phyloP scores from a whole-genome alignment of 768 basidiomycete species.

The Leucogyrophana mollusca region DNA sequence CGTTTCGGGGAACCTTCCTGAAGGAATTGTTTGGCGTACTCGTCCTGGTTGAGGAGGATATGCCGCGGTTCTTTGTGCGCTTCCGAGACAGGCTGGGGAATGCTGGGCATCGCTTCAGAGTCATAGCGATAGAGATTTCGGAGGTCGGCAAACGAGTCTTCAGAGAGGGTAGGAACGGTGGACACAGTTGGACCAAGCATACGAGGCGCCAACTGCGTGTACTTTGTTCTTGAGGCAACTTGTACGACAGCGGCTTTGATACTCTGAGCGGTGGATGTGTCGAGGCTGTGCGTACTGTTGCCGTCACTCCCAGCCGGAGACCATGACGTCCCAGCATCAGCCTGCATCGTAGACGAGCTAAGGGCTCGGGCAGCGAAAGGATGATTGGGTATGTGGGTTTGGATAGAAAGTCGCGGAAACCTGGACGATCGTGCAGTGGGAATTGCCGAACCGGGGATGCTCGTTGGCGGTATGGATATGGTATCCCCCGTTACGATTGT shows the following conservation, averaged over 20 bases:
- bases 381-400: not conserved
- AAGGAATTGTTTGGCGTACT: constrained; percentile 18
- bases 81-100: not conserved
- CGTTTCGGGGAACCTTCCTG: constrained; percentile 3
- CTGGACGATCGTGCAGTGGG: not conserved
- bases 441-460: not conserved
- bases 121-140: not conserved
- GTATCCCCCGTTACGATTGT: not conserved
- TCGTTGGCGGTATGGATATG: not conserved
- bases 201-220: not conserved
- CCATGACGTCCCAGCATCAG: not conserved
- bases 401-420: not conserved
- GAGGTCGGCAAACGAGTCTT: not conserved
- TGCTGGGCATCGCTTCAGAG: not conserved
- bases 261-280: not conserved
- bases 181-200: not conserved
- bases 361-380: not conserved
- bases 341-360: constrained; percentile 1
- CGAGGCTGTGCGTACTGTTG: not conserved
- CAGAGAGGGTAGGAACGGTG: not conserved
- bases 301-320: not conserved
- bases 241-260: constrained; percentile 1
- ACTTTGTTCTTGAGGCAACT: not conserved
- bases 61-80: constrained; percentile 4
- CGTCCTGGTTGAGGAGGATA: constrained; percentile 21